Base-by-base conservation (phyloP, 345 rosid species). In the Clarkia xantiana region DNA sequence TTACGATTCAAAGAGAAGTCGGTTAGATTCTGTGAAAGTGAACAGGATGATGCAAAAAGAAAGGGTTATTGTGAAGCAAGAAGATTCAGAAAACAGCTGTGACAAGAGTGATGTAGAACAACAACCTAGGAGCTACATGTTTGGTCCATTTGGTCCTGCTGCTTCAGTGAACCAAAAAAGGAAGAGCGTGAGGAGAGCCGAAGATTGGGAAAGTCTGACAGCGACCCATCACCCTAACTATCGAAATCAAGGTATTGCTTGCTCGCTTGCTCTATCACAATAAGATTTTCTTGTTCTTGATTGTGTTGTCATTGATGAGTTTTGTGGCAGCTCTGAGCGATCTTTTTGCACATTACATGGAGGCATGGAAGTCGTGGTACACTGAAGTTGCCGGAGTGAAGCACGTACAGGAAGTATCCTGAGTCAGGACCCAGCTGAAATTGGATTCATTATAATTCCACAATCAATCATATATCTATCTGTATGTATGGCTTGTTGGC, bases 281-380 rank as follows among this genome's bases (percentile, higher is more conserved):
- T 49, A 23, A 20, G 50, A 19, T 11, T 19, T 47, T 13, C n/a
- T 3, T 48, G 34, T 48, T 46, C 52, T 16, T 12, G 23, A 14
- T 15, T 0, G 34, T 14, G n/a, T 41, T n/a, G 1, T 14, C n/a
- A 10, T 19, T 14, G 18, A 38, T 29, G 51, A 38, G n/a, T 57
- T 58, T 51, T 66, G 23, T 61, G 69, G 70, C 85, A 87, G 96
- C 60, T 57, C 53, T 87, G 11, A 53, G 61, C 36, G 84, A 77
- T n/a, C 87, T 87, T 49, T 71, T 83, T 34, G 70, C 63, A 20
- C 94, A 84, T 59, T 84, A 75, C 71, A 48, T 40, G 68, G 84
- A 77, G 43, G 75, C 94, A 38, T 79, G 83, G 87, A 72, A 66
- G 58, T 57, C 81, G 18, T 87, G 88, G 85, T 65, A 71, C 62